A percentile compares a stretch with the other conserved stretches of the same genome.
Conservation (phyloP, 2,329 filamentous ascomycete genomes). For the Cladosporium velox region DNA sequence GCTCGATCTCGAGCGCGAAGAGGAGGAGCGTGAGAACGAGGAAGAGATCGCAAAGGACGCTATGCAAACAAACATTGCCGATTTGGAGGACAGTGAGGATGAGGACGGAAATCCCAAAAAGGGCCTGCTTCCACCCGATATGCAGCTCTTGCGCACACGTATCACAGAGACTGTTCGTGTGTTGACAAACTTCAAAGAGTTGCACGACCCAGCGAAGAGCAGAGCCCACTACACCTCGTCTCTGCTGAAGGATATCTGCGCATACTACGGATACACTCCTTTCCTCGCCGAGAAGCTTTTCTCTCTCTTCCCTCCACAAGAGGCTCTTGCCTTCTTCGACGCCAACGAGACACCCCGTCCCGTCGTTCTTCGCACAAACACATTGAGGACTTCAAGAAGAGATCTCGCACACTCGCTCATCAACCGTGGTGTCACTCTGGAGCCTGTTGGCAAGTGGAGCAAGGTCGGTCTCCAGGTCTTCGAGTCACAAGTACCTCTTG, state of each 20-base stretch:
- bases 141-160: slow-evolving; percentile 82
- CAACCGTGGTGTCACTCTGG: slow-evolving; percentile 92
- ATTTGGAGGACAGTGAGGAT: slow-evolving; percentile 62
- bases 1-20: slow-evolving; percentile 73
- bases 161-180: slow-evolving; percentile 94
- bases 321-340: slow-evolving; percentile 98
- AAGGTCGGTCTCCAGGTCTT: slow-evolving; percentile 98
- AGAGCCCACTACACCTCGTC: slow-evolving; percentile 85
- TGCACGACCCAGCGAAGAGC: slow-evolving; percentile 77
- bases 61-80: slow-evolving; percentile 89
- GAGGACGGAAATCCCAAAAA: slow-evolving; percentile 57
- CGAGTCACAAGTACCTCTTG: slow-evolving; percentile 81
- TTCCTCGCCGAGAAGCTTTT: slow-evolving; percentile 96
- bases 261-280: slow-evolving; percentile 94
- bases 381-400: slow-evolving; percentile 71
- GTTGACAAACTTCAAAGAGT: slow-evolving; percentile 80
- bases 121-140: slow-evolving; percentile 74
- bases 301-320: slow-evolving; percentile 85
- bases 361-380: slow-evolving; percentile 96
- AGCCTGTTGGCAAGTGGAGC: slow-evolving; percentile 97
- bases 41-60: slow-evolving; percentile 83
- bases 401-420: slow-evolving; percentile 92
- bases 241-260: slow-evolving; percentile 86
- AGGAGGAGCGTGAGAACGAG: slow-evolving; percentile 79
- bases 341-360: slow-evolving; percentile 94